Conservation (phyloP, 306 rosid genomes). For the Quillaja saponaria region DNA sequence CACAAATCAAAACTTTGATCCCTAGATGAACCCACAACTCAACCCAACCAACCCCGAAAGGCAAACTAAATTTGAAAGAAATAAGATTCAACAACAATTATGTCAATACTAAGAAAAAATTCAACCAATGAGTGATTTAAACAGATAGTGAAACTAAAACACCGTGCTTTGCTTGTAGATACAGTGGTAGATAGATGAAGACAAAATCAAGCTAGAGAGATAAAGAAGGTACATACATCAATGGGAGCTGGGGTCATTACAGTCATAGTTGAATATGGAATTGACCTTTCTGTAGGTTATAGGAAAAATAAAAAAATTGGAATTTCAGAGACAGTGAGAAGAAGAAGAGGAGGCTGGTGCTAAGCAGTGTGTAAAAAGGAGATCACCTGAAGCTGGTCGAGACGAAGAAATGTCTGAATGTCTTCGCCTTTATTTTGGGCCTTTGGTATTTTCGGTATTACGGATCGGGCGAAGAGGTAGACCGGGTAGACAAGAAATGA, state of each 20-base stretch:
- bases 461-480: not conserved
- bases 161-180: not conserved
- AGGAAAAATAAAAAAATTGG: constrained; percentile 34
- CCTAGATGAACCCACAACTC: constrained; percentile 43
- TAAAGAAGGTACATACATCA: constrained; percentile 50
- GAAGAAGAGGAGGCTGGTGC: constrained; percentile 4
- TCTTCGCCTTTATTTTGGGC: constrained; percentile 36
- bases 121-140: constrained; percentile 25
- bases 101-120: constrained; percentile 18
- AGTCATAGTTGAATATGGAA: constrained; percentile 56
- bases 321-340: constrained; percentile 18
- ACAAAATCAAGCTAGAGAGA: constrained; percentile 5
- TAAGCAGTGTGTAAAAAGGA: constrained; percentile 31
- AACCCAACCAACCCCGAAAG: constrained; percentile 8
- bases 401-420: constrained; percentile 32
- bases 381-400: constrained; percentile 48
- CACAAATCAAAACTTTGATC: constrained; percentile 45
- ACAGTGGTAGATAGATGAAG: constrained; percentile 25
- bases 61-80: constrained; percentile 36
- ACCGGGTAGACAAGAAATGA: constrained; percentile 4
- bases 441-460: constrained; percentile 39
- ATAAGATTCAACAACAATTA: constrained; percentile 27
- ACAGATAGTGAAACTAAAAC: not conserved
- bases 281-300: constrained; percentile 37
- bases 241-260: constrained; percentile 76